Conservation (phyloP, 139 green algal species). For the Zygnema circumcarinatum region DNA sequence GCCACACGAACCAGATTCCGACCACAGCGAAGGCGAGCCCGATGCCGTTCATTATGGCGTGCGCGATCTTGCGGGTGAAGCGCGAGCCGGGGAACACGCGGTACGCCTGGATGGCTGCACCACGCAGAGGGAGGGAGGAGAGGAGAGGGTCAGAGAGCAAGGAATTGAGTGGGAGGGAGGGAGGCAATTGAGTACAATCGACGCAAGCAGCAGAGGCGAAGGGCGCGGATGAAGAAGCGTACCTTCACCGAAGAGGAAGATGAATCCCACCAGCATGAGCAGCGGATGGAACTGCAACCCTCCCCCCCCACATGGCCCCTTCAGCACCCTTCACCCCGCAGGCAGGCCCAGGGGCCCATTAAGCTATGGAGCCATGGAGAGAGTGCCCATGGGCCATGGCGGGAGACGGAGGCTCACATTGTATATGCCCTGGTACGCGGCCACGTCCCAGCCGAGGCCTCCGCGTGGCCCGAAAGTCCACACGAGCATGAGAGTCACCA, state of each 20-base stretch:
- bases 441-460: not conserved
- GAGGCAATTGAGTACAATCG: not conserved
- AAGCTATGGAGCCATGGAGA: too few relatives aligned
- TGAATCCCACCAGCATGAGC: not conserved
- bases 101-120: slow-evolving; percentile 57
- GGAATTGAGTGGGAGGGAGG: not conserved
- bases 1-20: slow-evolving; percentile 20
- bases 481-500: not conserved
- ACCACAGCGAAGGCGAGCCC: slow-evolving; percentile 16
- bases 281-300: not conserved
- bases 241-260: not conserved
- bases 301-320: too few relatives aligned
- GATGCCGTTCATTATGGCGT: slow-evolving; percentile 30
- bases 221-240: too few relatives aligned
- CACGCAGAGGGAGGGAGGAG: too few relatives aligned
- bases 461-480: not conserved
- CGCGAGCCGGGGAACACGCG: slow-evolving; percentile 23
- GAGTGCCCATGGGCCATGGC: too few relatives aligned
- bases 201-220: too few relatives aligned
- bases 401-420: too few relatives aligned
- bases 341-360: too few relatives aligned
- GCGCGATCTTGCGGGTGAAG: slow-evolving; percentile 13
- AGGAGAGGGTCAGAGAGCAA: too few relatives aligned
- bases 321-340: too few relatives aligned
- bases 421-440: not conserved